Percentiles rank a stretch among this genome's conserved stretches.
Evolutionary conservation across 2,329 filamentous ascomycete genomes (phyloP).

Genomic region (Pseudogymnoascus sp.): DNA sequence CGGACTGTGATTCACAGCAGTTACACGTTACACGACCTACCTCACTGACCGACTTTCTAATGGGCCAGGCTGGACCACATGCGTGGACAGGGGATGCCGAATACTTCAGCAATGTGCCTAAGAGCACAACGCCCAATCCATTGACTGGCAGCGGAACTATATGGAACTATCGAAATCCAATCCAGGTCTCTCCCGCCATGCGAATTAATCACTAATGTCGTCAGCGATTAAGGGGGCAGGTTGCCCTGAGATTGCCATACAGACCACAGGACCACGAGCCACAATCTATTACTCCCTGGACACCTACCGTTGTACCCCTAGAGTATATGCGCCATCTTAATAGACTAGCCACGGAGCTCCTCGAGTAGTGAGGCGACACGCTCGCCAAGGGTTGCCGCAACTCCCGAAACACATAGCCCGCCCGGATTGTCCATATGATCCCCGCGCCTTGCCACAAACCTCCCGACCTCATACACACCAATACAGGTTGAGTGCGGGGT

Average conservation of each 20-base stretch:
- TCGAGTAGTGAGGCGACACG: constrained; percentile 1
- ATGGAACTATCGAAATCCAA: constrained; percentile 5
- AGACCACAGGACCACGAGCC: neutral
- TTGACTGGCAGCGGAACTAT: neutral
- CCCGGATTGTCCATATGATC: neutral
- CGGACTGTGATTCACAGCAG: neutral
- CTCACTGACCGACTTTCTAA: constrained; percentile 3
- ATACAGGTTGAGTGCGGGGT: neutral
- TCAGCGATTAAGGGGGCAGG: neutral
- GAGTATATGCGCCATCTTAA: constrained; percentile 3
- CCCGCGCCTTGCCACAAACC: neutral
- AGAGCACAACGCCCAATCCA: neutral
- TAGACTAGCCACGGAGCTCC: neutral
- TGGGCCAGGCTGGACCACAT: constrained; percentile 2
- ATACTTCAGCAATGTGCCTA: neutral
- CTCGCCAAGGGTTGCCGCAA: neutral
- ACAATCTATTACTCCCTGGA: neutral
- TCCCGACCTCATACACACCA: neutral
- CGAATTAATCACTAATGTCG: neutral
- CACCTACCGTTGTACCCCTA: neutral
- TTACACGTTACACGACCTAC: neutral
- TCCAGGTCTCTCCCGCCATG: neutral
- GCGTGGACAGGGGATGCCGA: neutral
- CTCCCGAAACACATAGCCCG: neutral
- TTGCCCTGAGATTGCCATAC: neutral